phyloP scores from a whole-genome alignment of 177 flowering plant genomes.

The Telopea speciosissima region DNA sequence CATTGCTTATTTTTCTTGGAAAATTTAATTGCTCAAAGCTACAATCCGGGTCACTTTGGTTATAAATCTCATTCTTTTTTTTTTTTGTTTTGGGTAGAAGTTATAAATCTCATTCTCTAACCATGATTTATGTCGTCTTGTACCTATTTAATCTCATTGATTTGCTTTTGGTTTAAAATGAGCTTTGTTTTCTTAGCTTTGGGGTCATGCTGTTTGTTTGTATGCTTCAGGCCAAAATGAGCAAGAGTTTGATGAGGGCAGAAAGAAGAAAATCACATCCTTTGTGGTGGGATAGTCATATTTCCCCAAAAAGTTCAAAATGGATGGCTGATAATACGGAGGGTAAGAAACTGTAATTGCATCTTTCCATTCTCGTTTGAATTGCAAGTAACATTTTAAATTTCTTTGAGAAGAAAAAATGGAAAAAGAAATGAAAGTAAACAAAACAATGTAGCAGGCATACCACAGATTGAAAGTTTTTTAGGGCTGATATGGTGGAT shows the following conservation, averaged over 20 bases:
- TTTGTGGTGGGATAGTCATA: slow-evolving; percentile 32
- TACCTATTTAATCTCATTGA: too few relatives aligned
- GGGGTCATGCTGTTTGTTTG: neutral
- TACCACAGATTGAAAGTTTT: too few relatives aligned
- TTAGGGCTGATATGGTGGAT: too few relatives aligned
- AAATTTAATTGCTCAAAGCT: neutral
- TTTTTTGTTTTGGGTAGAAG: too few relatives aligned
- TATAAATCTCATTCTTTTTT: neutral
- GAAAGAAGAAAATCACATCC: slow-evolving; percentile 27
- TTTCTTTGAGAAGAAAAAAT: neutral
- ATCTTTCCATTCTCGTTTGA: neutral
- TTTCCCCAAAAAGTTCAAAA: slow-evolving; percentile 29
- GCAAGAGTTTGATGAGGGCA: slow-evolving; percentile 21
- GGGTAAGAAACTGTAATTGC: slow-evolving; percentile 23
- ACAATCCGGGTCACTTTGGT: neutral
- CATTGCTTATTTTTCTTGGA: too few relatives aligned
- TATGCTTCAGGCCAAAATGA: neutral
- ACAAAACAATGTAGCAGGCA: neutral
- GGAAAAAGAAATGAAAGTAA: neutral
- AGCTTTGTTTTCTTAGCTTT: neutral
- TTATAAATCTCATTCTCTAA: neutral
- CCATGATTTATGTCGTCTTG: neutral
- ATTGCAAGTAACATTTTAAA: neutral
- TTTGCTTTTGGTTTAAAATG: too few relatives aligned
- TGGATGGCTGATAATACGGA: slow-evolving; percentile 40